Conservation (phyloP, 2,329 filamentous ascomycete genomes). For the Fusarium heterosporum region DNA sequence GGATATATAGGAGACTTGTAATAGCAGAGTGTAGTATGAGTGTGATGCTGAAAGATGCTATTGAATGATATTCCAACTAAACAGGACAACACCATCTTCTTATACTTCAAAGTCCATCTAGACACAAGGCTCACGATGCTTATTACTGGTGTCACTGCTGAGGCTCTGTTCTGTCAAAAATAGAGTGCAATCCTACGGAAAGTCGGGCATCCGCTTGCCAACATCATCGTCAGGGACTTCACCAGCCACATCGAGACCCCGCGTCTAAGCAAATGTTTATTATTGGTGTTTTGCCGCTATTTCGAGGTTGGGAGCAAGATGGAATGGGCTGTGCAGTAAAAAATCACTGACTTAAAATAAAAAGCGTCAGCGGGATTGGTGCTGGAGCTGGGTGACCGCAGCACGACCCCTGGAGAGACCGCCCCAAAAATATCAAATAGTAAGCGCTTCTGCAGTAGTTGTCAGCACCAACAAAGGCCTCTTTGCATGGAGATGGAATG, state of each 20-base stretch:
- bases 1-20: not conserved
- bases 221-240: conserved; percentile 6
- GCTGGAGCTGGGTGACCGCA: conserved; percentile 6
- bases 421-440: conserved; percentile 33
- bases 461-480: conserved; percentile 26
- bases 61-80: conserved; percentile 32
- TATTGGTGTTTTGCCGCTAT: conserved; percentile 31
- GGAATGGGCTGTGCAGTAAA: conserved; percentile 27
- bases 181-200: conserved; percentile 26
- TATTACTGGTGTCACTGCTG: conserved; percentile 3
- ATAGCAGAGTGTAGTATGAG: conserved; percentile 4
- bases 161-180: conserved; percentile 31
- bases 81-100: conserved; percentile 36
- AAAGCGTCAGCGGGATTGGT: conserved; percentile 5
- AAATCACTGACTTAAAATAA: not conserved
- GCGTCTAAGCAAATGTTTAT: not conserved
- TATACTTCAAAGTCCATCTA: conserved; percentile 35
- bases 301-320: conserved; percentile 18
- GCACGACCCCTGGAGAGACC: not conserved
- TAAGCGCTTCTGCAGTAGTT: conserved; percentile 27
- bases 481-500: conserved; percentile 13
- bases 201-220: conserved; percentile 29
- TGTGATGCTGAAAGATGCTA: conserved; percentile 14
- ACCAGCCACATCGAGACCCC: conserved; percentile 15
- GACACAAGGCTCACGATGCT: conserved; percentile 12